Evolutionary conservation across 495 filamentous ascomycete species (phyloP).

Genomic region (Penicillium dipodomyicola): DNA sequence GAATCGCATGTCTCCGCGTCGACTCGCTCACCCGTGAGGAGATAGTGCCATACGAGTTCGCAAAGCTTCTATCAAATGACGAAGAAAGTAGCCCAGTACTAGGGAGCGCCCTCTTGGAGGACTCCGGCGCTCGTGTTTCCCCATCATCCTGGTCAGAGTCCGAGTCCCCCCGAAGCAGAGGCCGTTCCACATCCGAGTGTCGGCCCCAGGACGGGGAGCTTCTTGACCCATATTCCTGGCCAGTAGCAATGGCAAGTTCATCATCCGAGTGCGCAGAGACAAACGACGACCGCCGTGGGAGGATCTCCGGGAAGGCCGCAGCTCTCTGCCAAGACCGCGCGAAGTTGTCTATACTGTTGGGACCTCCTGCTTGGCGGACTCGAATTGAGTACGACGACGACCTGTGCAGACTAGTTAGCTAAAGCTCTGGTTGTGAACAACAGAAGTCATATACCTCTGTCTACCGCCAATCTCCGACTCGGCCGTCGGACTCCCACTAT

Average conservation of each 20-base stretch:
- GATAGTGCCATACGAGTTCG: constrained; percentile 75
- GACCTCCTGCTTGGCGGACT: constrained; percentile 78
- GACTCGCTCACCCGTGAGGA: constrained; percentile 64
- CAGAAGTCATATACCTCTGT: constrained; percentile 18
- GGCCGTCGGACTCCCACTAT: constrained; percentile 14
- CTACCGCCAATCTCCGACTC: constrained; percentile 21
- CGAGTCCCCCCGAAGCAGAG: constrained; percentile 29
- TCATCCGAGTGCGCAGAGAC: constrained; percentile 53
- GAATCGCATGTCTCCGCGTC: constrained; percentile 68
- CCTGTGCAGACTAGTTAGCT: constrained; percentile 16
- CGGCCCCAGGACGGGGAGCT: constrained; percentile 32
- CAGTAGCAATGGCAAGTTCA: constrained; percentile 37
- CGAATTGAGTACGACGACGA: constrained; percentile 70
- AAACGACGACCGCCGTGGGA: constrained; percentile 72
- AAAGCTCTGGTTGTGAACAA: neutral
- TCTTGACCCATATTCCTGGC: constrained; percentile 25
- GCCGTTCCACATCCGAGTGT: constrained; percentile 28
- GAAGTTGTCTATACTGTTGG: constrained; percentile 93
- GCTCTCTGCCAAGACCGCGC: constrained; percentile 92
- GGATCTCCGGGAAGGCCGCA: constrained; percentile 81
- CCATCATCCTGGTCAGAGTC: constrained; percentile 24
- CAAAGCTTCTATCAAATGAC: constrained; percentile 66
- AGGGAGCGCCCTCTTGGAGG: constrained; percentile 23
- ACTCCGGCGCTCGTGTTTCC: constrained; percentile 10
- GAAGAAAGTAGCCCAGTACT: constrained; percentile 40